phyloP scores from a whole-genome alignment of 108 stramenopile genomes.

The Cylindrotheca closterium region DNA sequence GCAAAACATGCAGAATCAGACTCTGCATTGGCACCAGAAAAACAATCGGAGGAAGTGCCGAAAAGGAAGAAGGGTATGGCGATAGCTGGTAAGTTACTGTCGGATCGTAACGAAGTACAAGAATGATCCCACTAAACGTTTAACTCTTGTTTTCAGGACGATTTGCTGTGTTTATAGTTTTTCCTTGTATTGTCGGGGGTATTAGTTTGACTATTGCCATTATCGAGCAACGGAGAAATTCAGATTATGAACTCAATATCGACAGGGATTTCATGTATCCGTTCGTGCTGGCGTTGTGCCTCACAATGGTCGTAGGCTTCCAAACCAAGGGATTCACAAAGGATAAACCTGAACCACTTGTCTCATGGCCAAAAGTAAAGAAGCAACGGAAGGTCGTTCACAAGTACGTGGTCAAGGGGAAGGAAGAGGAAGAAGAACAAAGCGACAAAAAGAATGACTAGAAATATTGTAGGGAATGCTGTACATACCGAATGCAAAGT shows the following conservation, averaged over 20 bases:
- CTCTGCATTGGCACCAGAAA: not conserved
- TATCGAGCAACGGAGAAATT: slow-evolving; percentile 25
- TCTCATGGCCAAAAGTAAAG: slow-evolving; percentile 56
- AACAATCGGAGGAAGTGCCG: not conserved
- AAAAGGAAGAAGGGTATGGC: not conserved
- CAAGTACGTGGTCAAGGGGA: slow-evolving; percentile 29
- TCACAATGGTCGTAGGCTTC: slow-evolving; percentile 59
- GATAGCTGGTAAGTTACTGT: not conserved
- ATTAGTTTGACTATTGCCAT: slow-evolving; percentile 42
- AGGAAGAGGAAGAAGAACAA: slow-evolving; percentile 17
- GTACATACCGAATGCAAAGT: too few species aligned
- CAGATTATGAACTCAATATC: slow-evolving; percentile 32
- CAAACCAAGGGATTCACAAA: slow-evolving; percentile 54
- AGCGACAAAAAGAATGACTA: slow-evolving; percentile 18
- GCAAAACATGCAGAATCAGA: not conserved
- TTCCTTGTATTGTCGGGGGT: slow-evolving; percentile 48
- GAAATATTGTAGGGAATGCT: not conserved
- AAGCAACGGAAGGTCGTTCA: slow-evolving; percentile 43
- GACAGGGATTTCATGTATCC: slow-evolving; percentile 64
- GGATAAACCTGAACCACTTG: slow-evolving; percentile 19
- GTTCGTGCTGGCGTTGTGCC: slow-evolving; percentile 43
- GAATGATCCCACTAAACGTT: not conserved
- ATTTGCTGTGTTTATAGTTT: slow-evolving; percentile 41
- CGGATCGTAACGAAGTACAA: not conserved
- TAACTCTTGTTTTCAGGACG: slow-evolving; percentile 4